Evolutionary conservation across 2,329 filamentous ascomycete species (phyloP).

Genomic region (Trichoderma hamatum): DNA sequence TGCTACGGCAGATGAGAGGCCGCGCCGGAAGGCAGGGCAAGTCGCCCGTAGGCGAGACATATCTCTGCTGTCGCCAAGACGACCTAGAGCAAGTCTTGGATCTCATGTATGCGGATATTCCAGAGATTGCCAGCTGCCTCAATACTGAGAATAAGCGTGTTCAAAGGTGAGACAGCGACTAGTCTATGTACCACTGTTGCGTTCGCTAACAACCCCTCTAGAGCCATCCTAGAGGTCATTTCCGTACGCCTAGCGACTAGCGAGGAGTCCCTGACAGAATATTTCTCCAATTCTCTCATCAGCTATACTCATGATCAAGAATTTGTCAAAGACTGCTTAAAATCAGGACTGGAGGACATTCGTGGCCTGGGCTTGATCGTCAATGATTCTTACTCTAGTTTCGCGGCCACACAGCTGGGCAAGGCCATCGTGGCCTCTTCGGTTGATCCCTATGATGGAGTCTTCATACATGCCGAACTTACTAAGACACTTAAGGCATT

Average conservation of each 20-base stretch:
- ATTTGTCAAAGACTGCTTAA: slow-evolving; percentile 56
- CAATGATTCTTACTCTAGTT: slow-evolving; percentile 53
- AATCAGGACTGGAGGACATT: slow-evolving; percentile 63
- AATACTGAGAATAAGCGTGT: slow-evolving; percentile 68
- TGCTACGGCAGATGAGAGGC: slow-evolving; percentile 81
- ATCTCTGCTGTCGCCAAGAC: slow-evolving; percentile 69
- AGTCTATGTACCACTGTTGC: background rate
- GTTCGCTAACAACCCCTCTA: slow-evolving; percentile 35
- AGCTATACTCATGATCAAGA: slow-evolving; percentile 57
- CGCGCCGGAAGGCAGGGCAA: slow-evolving; percentile 78
- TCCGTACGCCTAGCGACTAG: slow-evolving; percentile 69
- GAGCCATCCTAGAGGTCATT: slow-evolving; percentile 72
- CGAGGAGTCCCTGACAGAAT: slow-evolving; percentile 66
- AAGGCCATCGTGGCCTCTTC: slow-evolving; percentile 73
- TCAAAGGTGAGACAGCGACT: slow-evolving; percentile 54
- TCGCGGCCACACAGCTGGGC: slow-evolving; percentile 66
- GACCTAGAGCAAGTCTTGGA: slow-evolving; percentile 72
- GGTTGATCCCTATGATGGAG: slow-evolving; percentile 72
- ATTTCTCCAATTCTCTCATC: slow-evolving; percentile 68
- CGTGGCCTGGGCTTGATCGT: slow-evolving; percentile 58
- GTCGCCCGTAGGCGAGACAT: slow-evolving; percentile 76
- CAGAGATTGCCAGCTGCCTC: slow-evolving; percentile 69
- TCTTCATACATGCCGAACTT: slow-evolving; percentile 73
- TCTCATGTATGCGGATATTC: slow-evolving; percentile 72
- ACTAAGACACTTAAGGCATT: slow-evolving; percentile 69